Evolutionary conservation across 768 basidiomycete species (phyloP), one percentile per base, ranked within the genome.

Genomic region (Tricholoma sp.): DNA sequence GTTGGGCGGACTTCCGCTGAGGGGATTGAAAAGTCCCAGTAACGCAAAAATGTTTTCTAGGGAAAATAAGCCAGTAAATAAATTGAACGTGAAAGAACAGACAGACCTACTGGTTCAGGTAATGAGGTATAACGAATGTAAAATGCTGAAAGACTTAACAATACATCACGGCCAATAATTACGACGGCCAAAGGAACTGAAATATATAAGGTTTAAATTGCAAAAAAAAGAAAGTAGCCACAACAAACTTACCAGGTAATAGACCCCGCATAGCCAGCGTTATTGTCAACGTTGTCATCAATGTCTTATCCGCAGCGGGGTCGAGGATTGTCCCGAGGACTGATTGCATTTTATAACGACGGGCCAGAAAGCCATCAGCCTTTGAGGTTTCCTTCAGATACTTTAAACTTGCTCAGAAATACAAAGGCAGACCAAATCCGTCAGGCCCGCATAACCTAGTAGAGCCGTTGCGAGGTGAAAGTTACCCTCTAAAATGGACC

Each of bases 281-380:
- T 48, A 94, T 74, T 0, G 91, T 92, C 64, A 99, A 74, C 0
- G 95, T 98, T 1, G 97, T 96, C 88, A 99, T 89, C 42, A 99
- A 74, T 10, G 84, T 79, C 71, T 99, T 99, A 80, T 99, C 97
- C 2, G 97, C 97, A 0, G 96, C 93, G 11, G 97, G 97, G 69
- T 99, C 97, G 11, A 99, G 80, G 56, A 98, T 94, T 8, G 91
- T 91, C 17, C 97, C 97, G 17, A 98, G 78, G n/a, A 98, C 94
- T 11, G 91, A 85, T 52, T 81, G 81, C 88, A 91, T 92, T 28
- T 89, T 85, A 75, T 80, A 98, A 55, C 80, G 80, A 61, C 97
- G 79, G 1, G 97, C 97, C 57, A 99, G 72, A 67, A 76, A 98
- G 0, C 97, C 97, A 64, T 99, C 97, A 55, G 86, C 80, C 96